These are phyloP conservation scores for Leccinum holopus DNA, from an alignment of 1,284 basidiomycete genomes.

Conservation along the genomic window DNA sequence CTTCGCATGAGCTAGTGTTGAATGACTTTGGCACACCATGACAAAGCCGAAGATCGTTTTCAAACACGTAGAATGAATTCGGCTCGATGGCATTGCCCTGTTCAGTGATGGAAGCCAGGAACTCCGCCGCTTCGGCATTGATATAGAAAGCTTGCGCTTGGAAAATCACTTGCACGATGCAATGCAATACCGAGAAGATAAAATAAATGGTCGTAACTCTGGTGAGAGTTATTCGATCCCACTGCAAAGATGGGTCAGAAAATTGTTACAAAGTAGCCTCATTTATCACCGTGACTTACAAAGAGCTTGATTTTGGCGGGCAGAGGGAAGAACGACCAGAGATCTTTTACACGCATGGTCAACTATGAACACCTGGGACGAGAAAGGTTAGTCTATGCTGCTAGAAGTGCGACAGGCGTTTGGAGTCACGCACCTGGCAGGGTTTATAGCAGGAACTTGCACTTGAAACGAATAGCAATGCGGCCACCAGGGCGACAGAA, in stretches of 20 bases:
- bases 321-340: constrained; percentile 42
- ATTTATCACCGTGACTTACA: constrained; percentile 39
- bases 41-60: constrained; percentile 55
- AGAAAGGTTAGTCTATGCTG: not conserved
- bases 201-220: constrained; percentile 65
- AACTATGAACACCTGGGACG: constrained; percentile 1
- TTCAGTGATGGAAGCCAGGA: constrained; percentile 51
- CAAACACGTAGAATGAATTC: constrained; percentile 53
- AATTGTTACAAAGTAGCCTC: not conserved
- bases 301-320: constrained; percentile 50
- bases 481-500: constrained; percentile 45
- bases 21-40: constrained; percentile 51
- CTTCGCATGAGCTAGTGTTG: constrained; percentile 47
- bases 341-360: constrained; percentile 47
- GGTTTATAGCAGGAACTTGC: constrained; percentile 14
- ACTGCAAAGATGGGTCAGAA: constrained; percentile 41
- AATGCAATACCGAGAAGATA: constrained; percentile 64
- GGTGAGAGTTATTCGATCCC: constrained; percentile 68
- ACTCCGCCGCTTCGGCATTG: constrained; percentile 56
- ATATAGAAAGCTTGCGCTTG: constrained; percentile 66
- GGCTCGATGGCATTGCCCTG: constrained; percentile 49
- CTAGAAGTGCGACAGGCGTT: not conserved
- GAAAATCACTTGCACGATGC: constrained; percentile 63
- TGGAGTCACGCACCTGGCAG: constrained; percentile 5
- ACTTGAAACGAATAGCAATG: constrained; percentile 35